phyloP scores from a whole-genome alignment of 495 filamentous ascomycete species.

The Penicillium angulare region DNA sequence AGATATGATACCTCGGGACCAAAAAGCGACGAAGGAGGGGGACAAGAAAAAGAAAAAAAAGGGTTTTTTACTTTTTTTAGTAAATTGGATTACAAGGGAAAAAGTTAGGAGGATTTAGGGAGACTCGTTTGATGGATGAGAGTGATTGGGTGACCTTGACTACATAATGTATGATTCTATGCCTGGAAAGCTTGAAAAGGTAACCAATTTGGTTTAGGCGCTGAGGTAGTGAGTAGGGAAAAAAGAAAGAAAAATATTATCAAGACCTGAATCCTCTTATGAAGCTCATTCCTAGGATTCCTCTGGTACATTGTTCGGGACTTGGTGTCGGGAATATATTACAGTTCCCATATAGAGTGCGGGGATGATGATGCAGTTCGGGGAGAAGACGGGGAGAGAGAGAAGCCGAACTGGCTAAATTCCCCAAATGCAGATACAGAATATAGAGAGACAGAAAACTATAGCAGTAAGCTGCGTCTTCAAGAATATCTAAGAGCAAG shows the following conservation, averaged over 20 bases:
- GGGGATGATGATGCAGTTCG: too few species aligned
- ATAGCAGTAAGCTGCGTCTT: not conserved
- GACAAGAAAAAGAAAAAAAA: not conserved
- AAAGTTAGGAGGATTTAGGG: too few species aligned
- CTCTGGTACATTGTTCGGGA: not conserved
- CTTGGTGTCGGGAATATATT: not conserved
- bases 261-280: not conserved
- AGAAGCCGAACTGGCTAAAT: not conserved
- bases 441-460: not conserved
- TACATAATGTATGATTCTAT: too few species aligned
- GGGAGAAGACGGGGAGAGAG: constrained; percentile 2
- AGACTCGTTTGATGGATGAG: too few species aligned
- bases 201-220: not conserved
- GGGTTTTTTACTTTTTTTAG: not conserved
- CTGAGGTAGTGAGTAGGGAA: too few species aligned
- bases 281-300: not conserved
- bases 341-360: not conserved
- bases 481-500: not conserved
- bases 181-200: not conserved
- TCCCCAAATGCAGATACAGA: not conserved
- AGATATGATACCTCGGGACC: constrained; percentile 23
- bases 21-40: too few species aligned
- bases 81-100: not conserved
- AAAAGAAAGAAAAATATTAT: too few species aligned
- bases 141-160: constrained; percentile 1